These are phyloP conservation scores for Blumeriella jaapii DNA, from an alignment of 2,329 filamentous ascomycete genomes.

Conservation along the genomic window DNA sequence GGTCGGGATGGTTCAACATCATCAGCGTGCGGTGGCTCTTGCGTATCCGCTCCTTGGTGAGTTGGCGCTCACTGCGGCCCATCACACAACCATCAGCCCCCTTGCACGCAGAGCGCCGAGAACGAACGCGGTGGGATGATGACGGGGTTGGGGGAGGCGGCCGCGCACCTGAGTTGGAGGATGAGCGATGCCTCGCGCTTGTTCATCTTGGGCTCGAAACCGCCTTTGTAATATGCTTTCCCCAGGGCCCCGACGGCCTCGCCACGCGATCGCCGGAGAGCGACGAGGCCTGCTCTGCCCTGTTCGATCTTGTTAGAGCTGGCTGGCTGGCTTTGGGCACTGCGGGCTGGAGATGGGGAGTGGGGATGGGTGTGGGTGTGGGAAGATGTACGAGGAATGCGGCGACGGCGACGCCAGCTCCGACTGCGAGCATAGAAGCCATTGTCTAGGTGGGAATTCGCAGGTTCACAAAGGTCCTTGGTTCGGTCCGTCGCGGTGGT, in stretches of 20 bases:
- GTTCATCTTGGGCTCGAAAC: slow-evolving; percentile 95
- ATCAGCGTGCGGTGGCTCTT: slow-evolving; percentile 93
- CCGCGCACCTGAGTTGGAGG: slow-evolving; percentile 67
- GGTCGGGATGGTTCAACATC: slow-evolving; percentile 95
- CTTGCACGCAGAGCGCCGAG: too few relatives aligned
- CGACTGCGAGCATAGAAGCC: slow-evolving; percentile 47
- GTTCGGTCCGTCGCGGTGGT: too few relatives aligned
- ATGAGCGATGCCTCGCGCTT: slow-evolving; percentile 84
- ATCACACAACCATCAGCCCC: too few relatives aligned
- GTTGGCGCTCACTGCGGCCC: slow-evolving; percentile 58
- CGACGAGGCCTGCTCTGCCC: slow-evolving; percentile 88
- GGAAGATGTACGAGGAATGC: slow-evolving; percentile 46
- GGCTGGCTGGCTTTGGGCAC: too few relatives aligned
- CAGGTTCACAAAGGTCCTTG: too few relatives aligned
- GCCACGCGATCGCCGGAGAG: slow-evolving; percentile 70
- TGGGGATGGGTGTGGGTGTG: not conserved
- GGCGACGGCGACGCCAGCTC: slow-evolving; percentile 49
- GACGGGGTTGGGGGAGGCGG: too few relatives aligned
- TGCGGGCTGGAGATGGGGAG: too few relatives aligned
- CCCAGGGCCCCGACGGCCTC: slow-evolving; percentile 65
- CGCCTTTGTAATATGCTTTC: slow-evolving; percentile 93
- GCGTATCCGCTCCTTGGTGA: slow-evolving; percentile 88
- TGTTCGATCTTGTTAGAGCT: too few relatives aligned
- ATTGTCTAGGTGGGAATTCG: slow-evolving; percentile 30
- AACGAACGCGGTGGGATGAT: too few relatives aligned